phyloP scores from a whole-genome alignment of 2,329 filamentous ascomycete species.

The Trichoderma asperellum region DNA sequence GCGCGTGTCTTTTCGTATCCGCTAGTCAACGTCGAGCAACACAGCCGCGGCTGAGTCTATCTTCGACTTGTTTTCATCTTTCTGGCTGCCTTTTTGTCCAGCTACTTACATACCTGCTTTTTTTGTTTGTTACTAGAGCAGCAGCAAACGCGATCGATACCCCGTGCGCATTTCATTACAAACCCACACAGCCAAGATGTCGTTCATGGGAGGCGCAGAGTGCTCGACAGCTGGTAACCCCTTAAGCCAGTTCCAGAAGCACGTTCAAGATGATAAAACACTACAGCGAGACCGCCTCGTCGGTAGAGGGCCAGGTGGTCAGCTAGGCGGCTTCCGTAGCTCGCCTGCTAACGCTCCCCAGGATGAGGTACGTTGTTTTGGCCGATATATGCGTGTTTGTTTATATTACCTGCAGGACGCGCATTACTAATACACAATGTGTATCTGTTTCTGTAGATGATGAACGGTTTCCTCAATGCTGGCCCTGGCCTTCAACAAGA shows the following conservation, averaged over 20 bases:
- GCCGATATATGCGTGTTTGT: slow-evolving; percentile 4
- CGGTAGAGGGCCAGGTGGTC: slow-evolving; percentile 70
- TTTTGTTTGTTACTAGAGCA: not conserved
- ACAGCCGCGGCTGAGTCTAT: slow-evolving; percentile 17
- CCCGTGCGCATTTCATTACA: slow-evolving; percentile 20
- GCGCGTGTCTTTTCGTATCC: slow-evolving; percentile 6
- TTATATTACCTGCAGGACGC: not conserved
- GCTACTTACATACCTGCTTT: not conserved
- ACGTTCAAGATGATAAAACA: slow-evolving; percentile 94
- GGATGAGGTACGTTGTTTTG: slow-evolving; percentile 64
- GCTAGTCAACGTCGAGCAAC: slow-evolving; percentile 8
- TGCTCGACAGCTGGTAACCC: slow-evolving; percentile 97
- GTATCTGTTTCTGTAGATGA: slow-evolving; percentile 63
- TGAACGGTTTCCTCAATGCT: slow-evolving; percentile 91
- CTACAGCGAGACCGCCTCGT: slow-evolving; percentile 88
- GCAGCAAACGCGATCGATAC: slow-evolving; percentile 3
- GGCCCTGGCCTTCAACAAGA: slow-evolving; percentile 62
- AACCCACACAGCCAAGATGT: slow-evolving; percentile 63
- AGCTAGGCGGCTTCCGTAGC: slow-evolving; percentile 78
- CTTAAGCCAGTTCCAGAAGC: slow-evolving; percentile 95
- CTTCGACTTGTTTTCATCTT: slow-evolving; percentile 3
- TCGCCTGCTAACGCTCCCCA: slow-evolving; percentile 69
- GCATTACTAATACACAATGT: slow-evolving; percentile 38
- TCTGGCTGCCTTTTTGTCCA: not conserved
- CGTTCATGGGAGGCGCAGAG: slow-evolving; percentile 92